Evolutionary conservation across 2,329 filamentous ascomycete genomes (phyloP), one percentile per base, ranked within the genome.

Genomic region (Chaetomium globosum): DNA sequence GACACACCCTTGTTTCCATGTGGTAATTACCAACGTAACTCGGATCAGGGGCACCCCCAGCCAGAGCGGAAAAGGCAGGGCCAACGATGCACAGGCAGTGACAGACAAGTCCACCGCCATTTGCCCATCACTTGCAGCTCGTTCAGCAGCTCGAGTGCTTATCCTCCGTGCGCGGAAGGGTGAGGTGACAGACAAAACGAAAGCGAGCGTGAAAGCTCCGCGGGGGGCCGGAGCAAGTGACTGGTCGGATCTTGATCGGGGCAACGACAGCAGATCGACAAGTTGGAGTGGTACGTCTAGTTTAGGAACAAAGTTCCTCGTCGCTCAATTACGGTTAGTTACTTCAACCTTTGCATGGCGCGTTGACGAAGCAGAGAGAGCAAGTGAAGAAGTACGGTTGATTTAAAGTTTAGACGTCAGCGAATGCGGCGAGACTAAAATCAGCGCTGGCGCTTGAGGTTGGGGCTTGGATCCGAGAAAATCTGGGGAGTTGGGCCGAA

Each of bases 381-480:
- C 39, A 43, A 6, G 39, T 16, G 39, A 12, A 31, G 39, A 60
- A 36, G 62, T 43, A 63, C 59, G 61, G 68, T 71, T 65, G 64
- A 66, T 60, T 67, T 71, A 70, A 67, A 63, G 69, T 70, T 71
- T 71, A 61, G 64, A 31, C 59, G 57, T 56, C 54, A 46, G 59
- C 49, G 62, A 63, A 60, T 61, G 62, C 60, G 68, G 66, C 65
- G 65, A 67, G 66, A 61, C 67, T 67, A 70, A 67, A 67, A 67
- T 65, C 54, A 60, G 65, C 63, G 63, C 63, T 69, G 65, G 69
- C 65, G 68, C 63, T 60, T 64, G 65, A 63, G 36, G 48, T 65
- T 65, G 65, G 59, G 57, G 54, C 60, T 63, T 62, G 64, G 61
- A 65, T 64, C 62, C 64, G 55, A 59, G 58, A 67, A 43, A 43